Evolutionary conservation across 441 rosid species (phyloP).

Genomic region (Syzygium syzygioides): DNA sequence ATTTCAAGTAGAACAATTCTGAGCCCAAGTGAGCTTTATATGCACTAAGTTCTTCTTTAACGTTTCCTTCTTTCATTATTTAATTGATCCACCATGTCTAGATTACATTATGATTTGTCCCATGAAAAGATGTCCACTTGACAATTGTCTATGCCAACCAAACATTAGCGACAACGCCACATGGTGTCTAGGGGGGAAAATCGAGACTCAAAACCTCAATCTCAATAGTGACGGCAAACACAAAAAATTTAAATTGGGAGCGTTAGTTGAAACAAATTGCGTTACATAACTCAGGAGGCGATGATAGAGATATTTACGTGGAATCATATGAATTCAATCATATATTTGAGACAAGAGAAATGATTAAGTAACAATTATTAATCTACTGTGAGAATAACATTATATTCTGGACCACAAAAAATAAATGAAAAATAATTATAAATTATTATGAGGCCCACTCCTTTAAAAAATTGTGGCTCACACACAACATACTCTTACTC

Average conservation of each 20-base stretch:
- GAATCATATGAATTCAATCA: background rate
- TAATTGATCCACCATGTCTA: background rate
- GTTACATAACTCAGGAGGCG: background rate
- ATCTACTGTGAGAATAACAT: too few species aligned
- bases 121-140: background rate
- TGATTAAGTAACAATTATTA: too few species aligned
- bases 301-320: background rate
- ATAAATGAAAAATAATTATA: too few species aligned
- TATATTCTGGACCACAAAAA: too few species aligned
- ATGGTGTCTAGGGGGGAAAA: background rate
- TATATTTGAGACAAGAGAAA: background rate
- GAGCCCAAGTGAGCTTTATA: background rate
- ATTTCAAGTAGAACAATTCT: background rate
- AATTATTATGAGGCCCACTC: too few species aligned
- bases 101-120: background rate
- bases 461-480: too few species aligned
- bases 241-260: background rate
- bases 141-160: background rate
- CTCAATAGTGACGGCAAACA: accelerated
- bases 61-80: background rate
- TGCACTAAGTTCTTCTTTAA: background rate
- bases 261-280: background rate
- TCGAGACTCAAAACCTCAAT: background rate
- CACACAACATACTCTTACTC: too few species aligned
- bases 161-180: background rate